Evolutionary conservation across 768 basidiomycete species (phyloP).

Genomic region (Hericium rajendrae): DNA sequence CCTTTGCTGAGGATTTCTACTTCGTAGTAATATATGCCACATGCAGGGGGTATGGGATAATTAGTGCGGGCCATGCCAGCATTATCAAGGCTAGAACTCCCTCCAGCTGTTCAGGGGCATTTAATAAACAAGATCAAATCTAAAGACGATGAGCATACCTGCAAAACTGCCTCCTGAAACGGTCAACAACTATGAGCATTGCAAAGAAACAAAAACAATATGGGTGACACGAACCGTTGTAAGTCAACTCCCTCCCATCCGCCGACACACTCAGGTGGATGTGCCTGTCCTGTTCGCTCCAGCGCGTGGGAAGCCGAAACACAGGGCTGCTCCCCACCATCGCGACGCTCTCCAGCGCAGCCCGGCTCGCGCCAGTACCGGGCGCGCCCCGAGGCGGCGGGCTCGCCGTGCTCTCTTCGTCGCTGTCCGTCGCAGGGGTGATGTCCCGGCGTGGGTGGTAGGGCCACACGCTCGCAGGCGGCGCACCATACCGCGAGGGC

Average conservation of each 20-base stretch:
- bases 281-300: slow-evolving; percentile 64
- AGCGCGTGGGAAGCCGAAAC: slow-evolving; percentile 63
- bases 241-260: slow-evolving; percentile 68
- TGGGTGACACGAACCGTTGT: slow-evolving; percentile 40
- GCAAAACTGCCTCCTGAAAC: slow-evolving; percentile 2
- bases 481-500: slow-evolving; percentile 10
- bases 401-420: slow-evolving; percentile 16
- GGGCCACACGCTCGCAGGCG: slow-evolving; percentile 4
- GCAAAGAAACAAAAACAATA: background rate
- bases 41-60: slow-evolving; percentile 69
- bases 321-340: slow-evolving; percentile 20
- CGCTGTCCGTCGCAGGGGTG: slow-evolving; percentile 12
- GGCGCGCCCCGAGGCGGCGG: slow-evolving; percentile 9
- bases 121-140: background rate
- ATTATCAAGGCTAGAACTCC: slow-evolving; percentile 11
- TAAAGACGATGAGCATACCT: slow-evolving; percentile 4
- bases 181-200: background rate
- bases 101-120: slow-evolving; percentile 4
- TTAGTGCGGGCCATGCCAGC: slow-evolving; percentile 77
- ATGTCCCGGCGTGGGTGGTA: slow-evolving; percentile 21
- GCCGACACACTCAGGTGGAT: slow-evolving; percentile 47
- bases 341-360: slow-evolving; percentile 6
- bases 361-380: slow-evolving; percentile 9
- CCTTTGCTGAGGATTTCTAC: slow-evolving; percentile 76
- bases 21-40: slow-evolving; percentile 94